Evolutionary conservation across 805 yeast species (phyloP).

Genomic region (Komagataella ulmi): DNA sequence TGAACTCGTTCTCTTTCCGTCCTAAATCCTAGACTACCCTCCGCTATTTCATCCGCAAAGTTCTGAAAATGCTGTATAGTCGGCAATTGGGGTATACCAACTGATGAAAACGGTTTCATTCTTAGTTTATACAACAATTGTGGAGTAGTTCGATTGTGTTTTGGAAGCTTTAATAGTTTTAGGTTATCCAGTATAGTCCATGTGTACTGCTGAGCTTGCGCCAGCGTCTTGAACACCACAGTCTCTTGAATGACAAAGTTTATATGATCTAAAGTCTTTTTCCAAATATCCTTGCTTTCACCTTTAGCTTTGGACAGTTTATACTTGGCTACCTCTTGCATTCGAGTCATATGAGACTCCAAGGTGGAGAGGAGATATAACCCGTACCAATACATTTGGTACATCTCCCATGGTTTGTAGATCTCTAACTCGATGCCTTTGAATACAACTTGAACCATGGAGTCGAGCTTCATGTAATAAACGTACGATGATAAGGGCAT

Average conservation of each 20-base stretch:
- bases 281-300: conserved; percentile 29
- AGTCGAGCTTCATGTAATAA: conserved; percentile 46
- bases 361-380: conserved; percentile 29
- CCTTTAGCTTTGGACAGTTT: conserved; percentile 34
- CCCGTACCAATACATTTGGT: conserved; percentile 56
- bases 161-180: conserved; percentile 13
- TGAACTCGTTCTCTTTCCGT: neutral
- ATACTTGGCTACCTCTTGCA: conserved; percentile 23
- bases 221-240: conserved; percentile 14
- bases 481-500: conserved; percentile 64
- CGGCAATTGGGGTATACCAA: conserved; percentile 67
- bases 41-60: conserved; percentile 12
- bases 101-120: conserved; percentile 67
- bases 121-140: conserved; percentile 38
- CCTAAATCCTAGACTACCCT: neutral
- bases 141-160: conserved; percentile 13
- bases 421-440: conserved; percentile 68
- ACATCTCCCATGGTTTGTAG: conserved; percentile 58
- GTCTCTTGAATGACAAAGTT: conserved; percentile 19
- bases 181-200: conserved; percentile 4
- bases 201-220: conserved; percentile 1
- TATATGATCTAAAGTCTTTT: conserved; percentile 11
- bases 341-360: conserved; percentile 28
- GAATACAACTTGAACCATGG: conserved; percentile 62
- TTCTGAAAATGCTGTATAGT: conserved; percentile 20